Conservation (phyloP, 345 rosid species). For the Firmiana major region DNA sequence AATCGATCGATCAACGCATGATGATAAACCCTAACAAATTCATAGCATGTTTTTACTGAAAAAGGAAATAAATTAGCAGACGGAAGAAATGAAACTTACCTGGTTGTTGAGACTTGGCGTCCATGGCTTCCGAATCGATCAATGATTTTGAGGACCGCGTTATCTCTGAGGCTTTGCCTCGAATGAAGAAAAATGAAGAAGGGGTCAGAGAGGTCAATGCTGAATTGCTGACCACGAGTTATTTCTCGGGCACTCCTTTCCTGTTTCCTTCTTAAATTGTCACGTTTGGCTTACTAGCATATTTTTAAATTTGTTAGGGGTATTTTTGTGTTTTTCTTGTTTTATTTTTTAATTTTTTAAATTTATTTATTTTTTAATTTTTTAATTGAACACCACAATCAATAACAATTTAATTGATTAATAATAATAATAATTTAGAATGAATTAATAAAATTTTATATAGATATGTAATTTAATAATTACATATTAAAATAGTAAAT, state of each 20-base stretch:
- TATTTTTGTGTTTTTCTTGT: no score
- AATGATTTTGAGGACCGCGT: slow-evolving; percentile 19
- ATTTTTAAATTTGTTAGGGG: no score
- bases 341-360: no score
- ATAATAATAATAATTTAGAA: no score
- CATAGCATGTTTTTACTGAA: not conserved
- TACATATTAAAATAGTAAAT: no score
- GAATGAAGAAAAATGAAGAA: not conserved
- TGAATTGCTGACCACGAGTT: not conserved
- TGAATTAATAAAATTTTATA: no score
- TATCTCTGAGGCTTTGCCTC: slow-evolving; percentile 26
- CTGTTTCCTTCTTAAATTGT: no score
- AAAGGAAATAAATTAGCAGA: not conserved
- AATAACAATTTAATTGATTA: no score
- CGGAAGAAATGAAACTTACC: slow-evolving; percentile 26
- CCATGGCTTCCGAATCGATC: slow-evolving; percentile 34
- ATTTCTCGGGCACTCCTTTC: not conserved
- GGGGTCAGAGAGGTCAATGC: not conserved
- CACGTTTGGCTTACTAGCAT: no score
- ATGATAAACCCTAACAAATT: slow-evolving; percentile 3
- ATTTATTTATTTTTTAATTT: no score
- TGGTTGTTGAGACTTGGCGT: slow-evolving; percentile 39
- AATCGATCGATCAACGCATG: not conserved
- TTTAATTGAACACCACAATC: no score
- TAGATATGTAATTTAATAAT: no score